phyloP scores from a whole-genome alignment of 1,284 basidiomycete species.

The Trametes hirsuta region DNA sequence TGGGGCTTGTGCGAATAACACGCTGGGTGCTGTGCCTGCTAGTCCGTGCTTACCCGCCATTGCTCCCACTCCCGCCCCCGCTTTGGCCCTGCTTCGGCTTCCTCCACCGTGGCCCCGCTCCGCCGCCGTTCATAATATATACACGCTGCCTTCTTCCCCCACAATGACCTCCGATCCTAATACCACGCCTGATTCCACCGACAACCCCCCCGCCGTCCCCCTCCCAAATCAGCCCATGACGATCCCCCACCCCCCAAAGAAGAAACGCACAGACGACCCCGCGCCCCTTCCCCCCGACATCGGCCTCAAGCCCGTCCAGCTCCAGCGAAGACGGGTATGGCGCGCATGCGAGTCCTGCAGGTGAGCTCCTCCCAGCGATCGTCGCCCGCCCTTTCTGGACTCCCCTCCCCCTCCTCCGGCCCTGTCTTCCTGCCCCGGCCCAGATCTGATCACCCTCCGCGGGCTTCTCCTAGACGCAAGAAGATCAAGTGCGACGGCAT shows the following conservation, averaged over 20 bases:
- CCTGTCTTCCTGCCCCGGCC: conserved; percentile 15
- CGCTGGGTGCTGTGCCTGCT: too few relatives aligned
- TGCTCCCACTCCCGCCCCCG: background rate
- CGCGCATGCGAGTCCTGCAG: conserved; percentile 85
- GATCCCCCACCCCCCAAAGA: conserved; percentile 66
- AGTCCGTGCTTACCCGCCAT: background rate
- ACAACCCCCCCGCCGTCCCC: conserved; percentile 30
- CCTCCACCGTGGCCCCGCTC: conserved; percentile 6
- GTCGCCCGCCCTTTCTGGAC: conserved; percentile 25
- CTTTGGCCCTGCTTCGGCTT: conserved; percentile 7
- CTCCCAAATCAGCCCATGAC: conserved; percentile 39
- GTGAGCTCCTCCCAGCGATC: conserved; percentile 42
- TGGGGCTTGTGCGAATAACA: background rate
- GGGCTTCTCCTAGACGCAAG: conserved; percentile 60
- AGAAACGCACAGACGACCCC: conserved; percentile 69
- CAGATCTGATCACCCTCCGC: conserved; percentile 17
- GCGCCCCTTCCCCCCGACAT: conserved; percentile 53
- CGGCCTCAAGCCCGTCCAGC: conserved; percentile 69
- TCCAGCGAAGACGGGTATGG: conserved; percentile 78
- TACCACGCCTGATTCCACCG: conserved; percentile 47
- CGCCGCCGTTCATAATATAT: conserved; percentile 27
- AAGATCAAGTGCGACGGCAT: conserved; percentile 88
- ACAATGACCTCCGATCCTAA: conserved; percentile 53
- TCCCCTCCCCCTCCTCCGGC: conserved; percentile 9
- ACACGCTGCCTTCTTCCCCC: conserved; percentile 34